Evolutionary conservation across 192 early-diverging fungal genomes (phyloP).

Genomic region (Dispira simplex): DNA sequence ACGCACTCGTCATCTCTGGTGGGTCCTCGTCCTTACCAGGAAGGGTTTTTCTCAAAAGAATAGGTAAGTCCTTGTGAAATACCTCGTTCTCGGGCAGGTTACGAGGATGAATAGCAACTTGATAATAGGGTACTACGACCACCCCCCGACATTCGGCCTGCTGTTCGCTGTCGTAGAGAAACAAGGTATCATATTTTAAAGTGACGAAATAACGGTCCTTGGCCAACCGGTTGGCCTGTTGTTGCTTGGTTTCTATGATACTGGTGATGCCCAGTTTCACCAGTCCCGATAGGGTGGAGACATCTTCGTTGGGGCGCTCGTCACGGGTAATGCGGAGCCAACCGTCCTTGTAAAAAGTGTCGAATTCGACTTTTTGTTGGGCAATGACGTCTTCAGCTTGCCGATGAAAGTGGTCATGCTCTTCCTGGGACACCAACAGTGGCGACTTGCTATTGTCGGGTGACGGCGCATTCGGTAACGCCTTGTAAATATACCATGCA

Average conservation of each 20-base stretch:
- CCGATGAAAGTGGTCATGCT: conserved; percentile 8
- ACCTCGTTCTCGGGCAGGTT: conserved; percentile 42
- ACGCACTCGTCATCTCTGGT: conserved; percentile 2
- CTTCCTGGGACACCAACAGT: neutral
- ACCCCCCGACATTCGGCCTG: conserved; percentile 64
- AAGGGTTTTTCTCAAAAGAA: conserved; percentile 20
- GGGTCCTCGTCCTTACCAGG: neutral
- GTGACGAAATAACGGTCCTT: conserved; percentile 53
- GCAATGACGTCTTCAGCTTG: neutral
- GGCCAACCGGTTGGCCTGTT: conserved; percentile 11
- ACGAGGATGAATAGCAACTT: conserved; percentile 31
- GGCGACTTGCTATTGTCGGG: no score
- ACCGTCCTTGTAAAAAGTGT: conserved; percentile 19
- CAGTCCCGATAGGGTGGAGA: conserved; percentile 17
- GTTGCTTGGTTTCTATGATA: conserved; percentile 22
- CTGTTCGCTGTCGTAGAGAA: conserved; percentile 66
- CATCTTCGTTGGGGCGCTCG: conserved; percentile 12
- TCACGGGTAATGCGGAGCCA: conserved; percentile 24
- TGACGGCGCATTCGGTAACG: neutral
- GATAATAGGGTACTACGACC: conserved; percentile 50
- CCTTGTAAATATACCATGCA: neutral
- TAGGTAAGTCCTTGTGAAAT: conserved; percentile 37
- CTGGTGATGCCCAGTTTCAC: conserved; percentile 17
- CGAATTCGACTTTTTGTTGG: neutral
- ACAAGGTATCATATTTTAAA: conserved; percentile 62